Base-by-base conservation (phyloP, 2,329 filamentous ascomycete genomes). In the Cyclaneusma minus region DNA sequence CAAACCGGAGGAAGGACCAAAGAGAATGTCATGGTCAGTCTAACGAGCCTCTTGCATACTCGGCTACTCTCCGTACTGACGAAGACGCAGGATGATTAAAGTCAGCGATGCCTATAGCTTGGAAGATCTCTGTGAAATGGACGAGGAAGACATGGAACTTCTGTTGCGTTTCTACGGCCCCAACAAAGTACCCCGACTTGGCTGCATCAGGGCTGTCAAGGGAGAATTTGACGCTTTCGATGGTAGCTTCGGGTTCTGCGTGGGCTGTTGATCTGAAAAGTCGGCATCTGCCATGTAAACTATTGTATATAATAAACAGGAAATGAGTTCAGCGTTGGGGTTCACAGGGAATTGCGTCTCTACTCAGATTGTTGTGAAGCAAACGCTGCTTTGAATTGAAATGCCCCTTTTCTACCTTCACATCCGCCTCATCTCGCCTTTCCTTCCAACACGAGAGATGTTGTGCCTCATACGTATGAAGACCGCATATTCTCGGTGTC, bases 81-180 rank as follows among this genome's bases (percentile, higher is more conserved):
- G 20, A 7, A n/a, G 9, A 6, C 21, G 12, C 35, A 83, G 79
- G 84, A 95, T 95, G 80, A 83, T 74, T 24, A 76, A 70, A 36
- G 81, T 95, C 18, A 94, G 85, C 55, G 83, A 94, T 40, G 63
- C 72, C 18, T 94, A 87, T 62, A 74, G 64, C 28, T 69, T 91
- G 48, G 76, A 91, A 34, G 79, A 94, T 35, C 67, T 95, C 39
- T 85, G 82, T 38, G 66, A 68, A 17, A 72, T 95, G 64, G 70
- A 68, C 12, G 80, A 89, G 26, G 67, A 76, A 41, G 85, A 85
- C 42, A 92, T 95, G 79, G 72, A 80, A 29, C 66, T 63, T 29
- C 57, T 95, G n/a, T 55, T 95, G 19, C 58, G 61, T n/a, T 85
- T 74, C 47, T 94, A 91, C 38, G 52, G 51, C 1, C 43, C 55